Base-by-base conservation (phyloP, 495 filamentous ascomycete species). In the Aspergillus carlsbadensis region DNA sequence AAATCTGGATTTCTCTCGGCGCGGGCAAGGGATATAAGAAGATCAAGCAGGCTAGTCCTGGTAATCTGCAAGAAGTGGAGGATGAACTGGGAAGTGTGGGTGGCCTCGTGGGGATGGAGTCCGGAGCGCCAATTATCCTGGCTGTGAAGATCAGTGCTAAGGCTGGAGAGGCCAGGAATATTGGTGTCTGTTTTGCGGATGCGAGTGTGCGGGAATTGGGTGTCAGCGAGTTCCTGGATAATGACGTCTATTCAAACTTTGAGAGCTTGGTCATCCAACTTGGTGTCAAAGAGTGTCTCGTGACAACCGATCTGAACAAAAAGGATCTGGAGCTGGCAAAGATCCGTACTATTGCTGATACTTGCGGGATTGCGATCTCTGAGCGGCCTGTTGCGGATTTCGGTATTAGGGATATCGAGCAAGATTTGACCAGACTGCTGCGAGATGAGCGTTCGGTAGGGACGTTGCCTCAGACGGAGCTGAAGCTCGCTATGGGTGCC, bases 101-200 rank as follows among this genome's bases (percentile, higher is more conserved):
- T 13, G 74, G 13, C 17, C 17, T 15, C 3, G 11, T 62, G 13
- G 39, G 67, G 50, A 85, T 92, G 51, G 83, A 92, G 61, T 93
- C 96, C 40, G 85, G 88, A 2, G 90, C 94, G 3, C 94, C 94
- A 20, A 92, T 97, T 52, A 96, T 98, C 36, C 72, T 98, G 6
- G 89, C 94, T 3, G 91, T 98, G 64, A 98, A 96, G 73, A 87
- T 98, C 34, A 87, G 88, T 0, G 86, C 90, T 2, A 92, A 88
- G 65, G 92, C 91, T 2, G 81, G 85, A 0, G 92, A 96, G 69
- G 90, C 88, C 2, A 78, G 95, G 44, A 88, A 81, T 54, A 90
- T 98, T 2, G 94, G 94, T 11, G 92, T 98, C 21, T 97, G 94
- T 72, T 99, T 99, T 74, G 94, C 95, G 7, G 94, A 99, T 82